Conservation (phyloP, 2,329 filamentous ascomycete species). For the Didymella glomerata region DNA sequence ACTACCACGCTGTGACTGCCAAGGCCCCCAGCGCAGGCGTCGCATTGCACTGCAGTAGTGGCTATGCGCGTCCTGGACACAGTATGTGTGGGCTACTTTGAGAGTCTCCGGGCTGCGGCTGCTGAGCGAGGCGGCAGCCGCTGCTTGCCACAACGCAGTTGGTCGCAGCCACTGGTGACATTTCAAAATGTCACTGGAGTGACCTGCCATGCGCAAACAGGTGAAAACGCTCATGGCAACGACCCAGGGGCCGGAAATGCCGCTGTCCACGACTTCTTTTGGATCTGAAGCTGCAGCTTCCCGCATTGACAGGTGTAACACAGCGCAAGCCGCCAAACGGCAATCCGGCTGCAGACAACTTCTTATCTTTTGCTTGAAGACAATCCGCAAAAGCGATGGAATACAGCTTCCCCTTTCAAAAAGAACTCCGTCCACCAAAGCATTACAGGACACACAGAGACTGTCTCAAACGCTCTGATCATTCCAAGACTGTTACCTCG, state of each 20-base stretch:
- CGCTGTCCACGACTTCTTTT: not conserved
- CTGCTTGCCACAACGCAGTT: not conserved
- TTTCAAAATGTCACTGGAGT: not conserved
- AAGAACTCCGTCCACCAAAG: not conserved
- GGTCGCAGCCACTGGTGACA: not conserved
- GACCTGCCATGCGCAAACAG: not conserved
- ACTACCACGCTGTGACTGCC: conserved; percentile 1
- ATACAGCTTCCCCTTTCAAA: not conserved
- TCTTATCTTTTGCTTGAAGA: not conserved
- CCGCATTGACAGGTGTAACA: not conserved
- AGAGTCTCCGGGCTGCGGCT: not conserved
- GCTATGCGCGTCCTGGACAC: not conserved
- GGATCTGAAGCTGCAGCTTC: not conserved
- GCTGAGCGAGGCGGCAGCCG: not conserved
- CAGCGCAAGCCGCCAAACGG: conserved; percentile 5
- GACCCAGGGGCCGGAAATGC: not conserved
- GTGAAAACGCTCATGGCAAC: not conserved
- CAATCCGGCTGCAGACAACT: not conserved
- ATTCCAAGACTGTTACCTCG: not conserved
- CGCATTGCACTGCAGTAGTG: conserved; percentile 1
- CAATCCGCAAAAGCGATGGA: too few species aligned
- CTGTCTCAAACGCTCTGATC: not conserved
- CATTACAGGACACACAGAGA: not conserved
- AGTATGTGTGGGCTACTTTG: not conserved
- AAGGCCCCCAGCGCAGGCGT: not conserved